Base-by-base conservation (phyloP, 2,329 filamentous ascomycete species). In the Pleoardoris graminearum region DNA sequence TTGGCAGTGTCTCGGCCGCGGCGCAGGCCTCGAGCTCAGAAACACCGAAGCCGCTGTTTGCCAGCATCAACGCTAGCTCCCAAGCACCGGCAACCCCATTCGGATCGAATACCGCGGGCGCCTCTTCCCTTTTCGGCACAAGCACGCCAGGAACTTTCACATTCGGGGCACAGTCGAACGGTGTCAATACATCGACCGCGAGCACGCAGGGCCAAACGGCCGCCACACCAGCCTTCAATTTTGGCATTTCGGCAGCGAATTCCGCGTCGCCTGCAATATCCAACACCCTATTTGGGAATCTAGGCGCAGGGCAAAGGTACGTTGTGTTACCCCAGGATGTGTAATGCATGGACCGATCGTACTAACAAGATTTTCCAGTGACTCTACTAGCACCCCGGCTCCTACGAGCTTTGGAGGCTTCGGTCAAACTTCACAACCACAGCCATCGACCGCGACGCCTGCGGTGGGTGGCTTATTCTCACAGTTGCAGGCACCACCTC, bases 31-130 rank as follows among this genome's bases (percentile, higher is more conserved):
- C 56, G 14, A 32, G 45, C 17, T 47, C 60, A 11, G 36, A 52
- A 25, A 47, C 61, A 11, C 50, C 58, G 32, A 62, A 59, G 27
- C 56, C 57, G 6, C 62, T 68, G 41, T 51, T 60, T 8, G 48
- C 11, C 21, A 25, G 16, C 7, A 12, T 27, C 7, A 16, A 14
- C 27, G 25, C 41, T 6, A 32, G 14, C 14, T 36, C 44, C 11
- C 6, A 25, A 36, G 32, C 44, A 37, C 32, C 32, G 3, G 30
- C 43, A 23, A 46, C 6, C 21, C 39, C 39, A 2, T 43, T 43
- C 16, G 25, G 16, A 29, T 43, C 39, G 17, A 32, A 32, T 38
- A 25, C 44, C 16, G 33, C 11, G 27, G 23, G 45, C n/a, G 36
- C 36, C 36, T 39, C 32, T 27, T 38, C 16, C 12, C 22, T 38